phyloP scores from a whole-genome alignment of 1,284 basidiomycete genomes.

The Takashimella tepidaria region DNA sequence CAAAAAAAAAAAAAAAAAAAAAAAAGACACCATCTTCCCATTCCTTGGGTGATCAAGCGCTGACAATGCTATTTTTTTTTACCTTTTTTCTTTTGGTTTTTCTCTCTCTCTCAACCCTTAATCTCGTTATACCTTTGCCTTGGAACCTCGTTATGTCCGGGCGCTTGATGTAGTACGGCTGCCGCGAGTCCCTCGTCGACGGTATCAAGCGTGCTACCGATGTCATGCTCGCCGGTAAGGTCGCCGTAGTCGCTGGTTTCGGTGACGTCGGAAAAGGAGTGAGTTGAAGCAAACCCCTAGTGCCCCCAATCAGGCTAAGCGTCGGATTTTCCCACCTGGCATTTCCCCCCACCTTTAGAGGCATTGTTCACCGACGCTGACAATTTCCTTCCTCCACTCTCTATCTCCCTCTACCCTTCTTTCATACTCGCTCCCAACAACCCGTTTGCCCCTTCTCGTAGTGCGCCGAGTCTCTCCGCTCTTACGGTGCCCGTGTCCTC shows the following conservation, averaged over 20 bases:
- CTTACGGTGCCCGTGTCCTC: conserved; percentile 93
- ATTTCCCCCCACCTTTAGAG: conserved; percentile 5
- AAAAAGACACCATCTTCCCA: too few species aligned
- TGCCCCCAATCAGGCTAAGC: too few species aligned
- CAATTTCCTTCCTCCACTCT: neutral
- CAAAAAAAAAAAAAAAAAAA: too few species aligned
- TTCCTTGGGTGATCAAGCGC: too few species aligned
- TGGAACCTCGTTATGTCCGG: too few species aligned
- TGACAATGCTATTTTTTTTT: too few species aligned
- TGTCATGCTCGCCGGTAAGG: conserved; percentile 99
- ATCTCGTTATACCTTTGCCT: too few species aligned
- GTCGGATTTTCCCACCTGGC: neutral
- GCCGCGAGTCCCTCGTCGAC: conserved; percentile 98
- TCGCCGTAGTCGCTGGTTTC: conserved; percentile 96
- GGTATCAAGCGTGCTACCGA: conserved; percentile 99
- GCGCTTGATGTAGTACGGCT: too few species aligned
- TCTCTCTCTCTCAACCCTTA: too few species aligned
- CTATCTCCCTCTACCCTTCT: neutral
- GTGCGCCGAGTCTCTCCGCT: conserved; percentile 95
- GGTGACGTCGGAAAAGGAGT: conserved; percentile 99
- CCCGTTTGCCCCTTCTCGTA: too few species aligned
- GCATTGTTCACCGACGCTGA: too few species aligned
- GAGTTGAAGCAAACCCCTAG: conserved; percentile 45
- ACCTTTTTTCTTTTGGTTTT: too few species aligned
- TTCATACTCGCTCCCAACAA: neutral